Evolutionary conservation across 2,329 filamentous ascomycete genomes (phyloP), one percentile per base, ranked within the genome.

Genomic region (Annulohypoxylon truncatum): DNA sequence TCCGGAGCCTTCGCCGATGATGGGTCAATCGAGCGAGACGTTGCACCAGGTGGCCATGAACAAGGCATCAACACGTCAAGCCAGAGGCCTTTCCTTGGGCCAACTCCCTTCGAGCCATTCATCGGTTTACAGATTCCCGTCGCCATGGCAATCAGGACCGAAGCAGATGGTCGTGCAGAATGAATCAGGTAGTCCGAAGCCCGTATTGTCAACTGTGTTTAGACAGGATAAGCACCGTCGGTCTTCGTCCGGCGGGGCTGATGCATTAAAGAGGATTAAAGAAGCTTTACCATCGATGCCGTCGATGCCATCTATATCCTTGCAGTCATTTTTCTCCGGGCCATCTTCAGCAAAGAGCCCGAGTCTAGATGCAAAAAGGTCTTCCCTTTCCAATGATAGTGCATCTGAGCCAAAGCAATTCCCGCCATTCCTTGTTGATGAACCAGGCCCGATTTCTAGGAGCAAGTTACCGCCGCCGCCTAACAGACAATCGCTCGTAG

Each of bases 281-380:
- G 87, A 84, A 65, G 86, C 83, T 0, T 74, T 89, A 7, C 86
- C 87, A 1, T 88, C 86, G 2, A 79, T 68, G 18, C 85, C 87
- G 0, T 88, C 86, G 2, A 79, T 68, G 18, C 85, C 87, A 0
- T 88, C 86, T 4, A 79, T 88, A 31, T 85, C 84, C 0, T 76
- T 86, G 2, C 80, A 83, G 0, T 83, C 76, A 0, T 81, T 82
- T 57, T 80, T 82, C 55, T 81, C 80, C 1, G 78, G 77, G 2
- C 72, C 69, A 18, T 75, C 75, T 13, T 74, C 74, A 8, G 61
- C 73, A 4, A 71, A 78, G 75, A 52, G 55, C 42, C 46, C 59
- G 50, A 61, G 69, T 22, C 60, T 64, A 18, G 63, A 74, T 64
- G 18, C 33, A n/a, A 77, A 71, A 57, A 60, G 55, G 66, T 22